Evolutionary conservation across 805 yeast species (phyloP).

Genomic region (Yarrowia sp.): DNA sequence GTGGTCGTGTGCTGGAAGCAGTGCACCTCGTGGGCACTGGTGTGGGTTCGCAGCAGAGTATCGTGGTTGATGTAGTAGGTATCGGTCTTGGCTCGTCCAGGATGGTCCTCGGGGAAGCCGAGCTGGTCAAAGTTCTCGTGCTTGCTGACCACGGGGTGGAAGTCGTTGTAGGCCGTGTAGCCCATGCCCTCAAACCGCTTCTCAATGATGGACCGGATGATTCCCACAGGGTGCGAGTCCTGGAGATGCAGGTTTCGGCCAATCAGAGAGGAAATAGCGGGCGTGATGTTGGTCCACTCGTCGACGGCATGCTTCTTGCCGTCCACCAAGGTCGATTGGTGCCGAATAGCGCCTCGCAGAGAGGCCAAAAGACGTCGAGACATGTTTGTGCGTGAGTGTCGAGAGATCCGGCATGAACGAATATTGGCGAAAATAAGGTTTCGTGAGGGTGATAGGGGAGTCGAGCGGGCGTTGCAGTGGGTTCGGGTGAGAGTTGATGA

Average conservation of each 20-base stretch:
- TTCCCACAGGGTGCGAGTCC: constrained; percentile 85
- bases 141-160: constrained; percentile 78
- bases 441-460: neutral
- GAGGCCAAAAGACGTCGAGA: constrained; percentile 6
- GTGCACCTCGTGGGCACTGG: constrained; percentile 93
- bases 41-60: constrained; percentile 81
- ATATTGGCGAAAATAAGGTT: neutral
- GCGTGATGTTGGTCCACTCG: constrained; percentile 83
- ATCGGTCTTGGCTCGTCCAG: constrained; percentile 88
- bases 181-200: constrained; percentile 62
- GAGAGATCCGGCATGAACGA: too few species aligned
- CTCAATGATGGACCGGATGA: constrained; percentile 72
- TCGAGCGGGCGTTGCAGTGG: too few species aligned
- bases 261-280: constrained; percentile 63
- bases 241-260: constrained; percentile 72
- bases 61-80: constrained; percentile 83
- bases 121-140: constrained; percentile 86
- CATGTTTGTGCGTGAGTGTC: neutral
- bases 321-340: constrained; percentile 20
- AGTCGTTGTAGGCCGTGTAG: constrained; percentile 69
- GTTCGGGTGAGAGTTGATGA: too few species aligned
- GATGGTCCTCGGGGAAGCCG: constrained; percentile 89
- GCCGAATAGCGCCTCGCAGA: neutral
- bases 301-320: constrained; percentile 59
- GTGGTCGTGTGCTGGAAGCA: constrained; percentile 66